Evolutionary conservation across 2,329 filamentous ascomycete species (phyloP), one percentile per base, ranked within the genome.

Genomic region (Monilinia laxa): DNA sequence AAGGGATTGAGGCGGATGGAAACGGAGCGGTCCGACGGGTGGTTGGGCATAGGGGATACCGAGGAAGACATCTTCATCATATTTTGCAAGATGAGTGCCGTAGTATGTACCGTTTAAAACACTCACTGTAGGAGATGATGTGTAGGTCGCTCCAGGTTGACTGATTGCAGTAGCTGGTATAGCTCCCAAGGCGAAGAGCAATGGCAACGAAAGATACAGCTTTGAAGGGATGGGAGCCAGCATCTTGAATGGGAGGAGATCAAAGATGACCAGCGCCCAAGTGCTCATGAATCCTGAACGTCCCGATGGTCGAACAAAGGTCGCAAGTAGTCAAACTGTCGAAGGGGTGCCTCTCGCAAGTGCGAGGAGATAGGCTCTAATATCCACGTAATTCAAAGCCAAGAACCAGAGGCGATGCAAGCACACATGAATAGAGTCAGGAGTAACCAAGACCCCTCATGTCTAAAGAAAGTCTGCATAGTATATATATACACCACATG

Each of bases 51-150:
- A 73, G 31, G 71, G 70, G 3, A 73, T 66, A 7, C 70, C 70
- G 3, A 72, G 55, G 49, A 72, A 72, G 42, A 67, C 59, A 51
- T 72, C 70, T 52, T 73, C 63, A 9, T 68, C 58, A n/a, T 72
- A 71, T 6, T 23, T n/a, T 23, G 60, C 18, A 14, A 54, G 69
- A 23, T 71, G 62, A 0, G 65, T 23, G 2, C 73, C 73, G 31
- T 49, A 54, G 42, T 71, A 71, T 14, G 66, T 70, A 14, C 72
- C 73, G 63, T 74, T 73, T 3, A 68, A n/a, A 4, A 70, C 65
- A 40, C 59, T 59, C 7, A 66, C 71, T 10, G 57, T 73, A 2
- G 71, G 71, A 20, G 35, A 57, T 40, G 54, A 47, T 23, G 25
- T 52, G n/a, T 16, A 52, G 20, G 20, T 62, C 9, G 3, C 9